Evolutionary conservation across 2,329 filamentous ascomycete species (phyloP), one percentile per base, ranked within the genome.

Genomic region (Nemania abortiva): DNA sequence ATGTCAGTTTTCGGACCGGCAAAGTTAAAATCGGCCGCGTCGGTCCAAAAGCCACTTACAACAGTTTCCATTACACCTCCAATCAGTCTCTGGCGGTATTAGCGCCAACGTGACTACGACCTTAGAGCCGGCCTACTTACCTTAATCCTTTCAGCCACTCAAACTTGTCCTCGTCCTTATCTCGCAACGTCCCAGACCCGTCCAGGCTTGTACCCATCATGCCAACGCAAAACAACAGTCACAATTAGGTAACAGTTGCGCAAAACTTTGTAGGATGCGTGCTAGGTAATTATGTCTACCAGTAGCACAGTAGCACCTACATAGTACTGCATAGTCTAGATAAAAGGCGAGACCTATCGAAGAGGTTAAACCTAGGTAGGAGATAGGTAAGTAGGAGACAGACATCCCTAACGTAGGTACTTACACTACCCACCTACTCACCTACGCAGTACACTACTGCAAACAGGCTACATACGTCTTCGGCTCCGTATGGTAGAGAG

Each of bases 161-260:
- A 61, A 39, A n/a, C 50, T 49, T 24, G 31, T 9, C 22, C 39
- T 18, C 53, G 24, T 39, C 24, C 60, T 63, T 63, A 63, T 56
- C 60, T 63, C 13, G 34, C 31, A 4, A 54, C 24, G 18, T 62
- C 39, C 37, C 42, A 27, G 24, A 34, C 42, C 34, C 45, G 24
- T 57, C 20, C 34, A 27, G 13, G 34, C 13, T 27, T 24, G 54
- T 57, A 34, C 27, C 53, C 54, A 37, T 69, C 57, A 60, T 52
- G 49, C 34, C 52, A 50, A 27, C 49, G 59, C 63, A 68, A 69
- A 66, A 50, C 34, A 22, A 60, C 66, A 63, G 69, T 71, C 69
- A 71, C 62, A 56, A 71, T 71, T 71, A 71, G 66, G 69, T 71
- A 71, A 71, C 62, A 61, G 31, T 27, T 6, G 37, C 20, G 11